phyloP scores from a whole-genome alignment of 306 rosid species.

The Bauhinia variegata region DNA sequence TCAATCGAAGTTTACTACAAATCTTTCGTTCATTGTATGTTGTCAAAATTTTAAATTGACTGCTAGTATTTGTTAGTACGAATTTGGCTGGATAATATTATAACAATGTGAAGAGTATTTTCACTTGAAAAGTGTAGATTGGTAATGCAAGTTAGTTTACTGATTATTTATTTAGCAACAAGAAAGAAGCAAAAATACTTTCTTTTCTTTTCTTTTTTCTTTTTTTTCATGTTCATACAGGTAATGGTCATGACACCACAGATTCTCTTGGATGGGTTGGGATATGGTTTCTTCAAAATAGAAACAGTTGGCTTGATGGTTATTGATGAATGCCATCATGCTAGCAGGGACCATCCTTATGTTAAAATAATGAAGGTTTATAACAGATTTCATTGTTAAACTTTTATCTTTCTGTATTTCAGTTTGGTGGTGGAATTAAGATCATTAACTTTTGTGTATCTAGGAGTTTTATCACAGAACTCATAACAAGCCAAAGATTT shows the following conservation, averaged over 20 bases:
- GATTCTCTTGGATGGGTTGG: constrained; percentile 64
- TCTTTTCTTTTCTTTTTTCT: too few relatives aligned
- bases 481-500: constrained; percentile 61
- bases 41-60: too few relatives aligned
- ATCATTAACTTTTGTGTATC: constrained; percentile 19
- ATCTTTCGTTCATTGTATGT: too few relatives aligned
- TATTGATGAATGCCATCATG: constrained; percentile 74
- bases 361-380: constrained; percentile 69
- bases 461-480: constrained; percentile 70
- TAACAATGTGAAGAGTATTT: too few relatives aligned
- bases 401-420: background rate
- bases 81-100: too few relatives aligned
- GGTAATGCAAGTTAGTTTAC: too few relatives aligned
- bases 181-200: too few relatives aligned
- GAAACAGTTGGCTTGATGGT: constrained; percentile 58
- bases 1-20: too few relatives aligned
- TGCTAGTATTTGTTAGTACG: too few relatives aligned
- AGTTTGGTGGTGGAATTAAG: background rate
- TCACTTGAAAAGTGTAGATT: too few relatives aligned
- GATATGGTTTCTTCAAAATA: constrained; percentile 62
- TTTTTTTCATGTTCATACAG: constrained; percentile 34
- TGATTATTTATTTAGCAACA: too few relatives aligned
- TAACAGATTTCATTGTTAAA: background rate
- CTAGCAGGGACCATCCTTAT: constrained; percentile 68
- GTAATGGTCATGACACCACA: constrained; percentile 81